Evolutionary conservation across 2,329 filamentous ascomycete species (phyloP), one percentile per base, ranked within the genome.

Genomic region (Hypomyces rosellus): DNA sequence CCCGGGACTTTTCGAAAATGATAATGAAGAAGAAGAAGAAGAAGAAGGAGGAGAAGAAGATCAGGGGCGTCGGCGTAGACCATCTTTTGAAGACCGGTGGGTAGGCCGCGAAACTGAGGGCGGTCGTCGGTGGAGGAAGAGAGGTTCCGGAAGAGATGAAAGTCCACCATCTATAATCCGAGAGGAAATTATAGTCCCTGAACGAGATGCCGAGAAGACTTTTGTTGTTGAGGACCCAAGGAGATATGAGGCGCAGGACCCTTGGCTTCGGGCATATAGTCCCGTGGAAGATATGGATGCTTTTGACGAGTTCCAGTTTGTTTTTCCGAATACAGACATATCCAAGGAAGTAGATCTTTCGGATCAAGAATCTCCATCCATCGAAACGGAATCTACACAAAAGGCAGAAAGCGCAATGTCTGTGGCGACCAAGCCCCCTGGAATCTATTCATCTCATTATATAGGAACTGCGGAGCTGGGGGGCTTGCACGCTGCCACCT

Each of bases 401-500:
- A 61, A 50, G 30, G 55, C 58, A 4, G 56, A 56, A 2, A 54
- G 43, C 12, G 46, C 38, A 1, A 46, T 39, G 7, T 45, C 40
- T 2, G 50, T 42, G 15, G 43, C 45, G 14, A 47, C 57, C 38
- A 59, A 60, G 34, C 53, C 59, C 16, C 57, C 59, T 11, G 48
- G 56, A 20, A 55, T 72, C 20, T 65, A 63, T 46, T 56, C 62
- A 9, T 71, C 70, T 1, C 54, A 57, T 6, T 74, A 74, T 39
- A 68, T 66, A 1, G 71, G 71, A 0, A 65, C 67, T 45, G 66
- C 64, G 20, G 63, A 69, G 25, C 59, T 64, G 13, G 64, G 67
- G 5, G 69, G 68, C 12, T 59, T 55, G 5, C 70, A 73, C 48
- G 59, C 59, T 5, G 65, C 63, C 1, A 61, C 61, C 18, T 53